Percentiles rank a stretch among this genome's conserved stretches.
Evolutionary conservation across 129 eudicot genomes (phyloP).

Genomic region (Lonicera japonica): DNA sequence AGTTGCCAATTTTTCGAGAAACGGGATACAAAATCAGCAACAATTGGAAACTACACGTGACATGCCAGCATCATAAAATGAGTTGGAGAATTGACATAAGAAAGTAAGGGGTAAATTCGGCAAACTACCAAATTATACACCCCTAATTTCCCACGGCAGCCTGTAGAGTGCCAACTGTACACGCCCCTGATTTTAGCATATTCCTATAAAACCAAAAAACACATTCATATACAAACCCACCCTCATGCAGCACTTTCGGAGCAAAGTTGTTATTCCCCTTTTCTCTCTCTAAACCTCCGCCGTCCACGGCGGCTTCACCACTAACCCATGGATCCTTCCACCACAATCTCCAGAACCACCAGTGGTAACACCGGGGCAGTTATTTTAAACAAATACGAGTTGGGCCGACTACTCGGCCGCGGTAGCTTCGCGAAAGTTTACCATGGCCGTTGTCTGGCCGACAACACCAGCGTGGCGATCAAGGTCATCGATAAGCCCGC

Average conservation of each 20-base stretch:
- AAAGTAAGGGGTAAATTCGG: too few relatives aligned
- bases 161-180: too few relatives aligned
- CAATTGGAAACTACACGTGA: too few relatives aligned
- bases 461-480: conserved; percentile 46
- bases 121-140: too few relatives aligned
- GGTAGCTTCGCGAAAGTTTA: conserved; percentile 89
- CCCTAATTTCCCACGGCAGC: too few relatives aligned
- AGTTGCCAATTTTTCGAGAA: too few relatives aligned
- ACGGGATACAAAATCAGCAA: too few relatives aligned
- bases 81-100: too few relatives aligned
- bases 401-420: conserved; percentile 64
- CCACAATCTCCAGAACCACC: conserved; percentile 35
- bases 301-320: conserved; percentile 21
- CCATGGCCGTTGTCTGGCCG: conserved; percentile 35
- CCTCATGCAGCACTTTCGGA: neutral
- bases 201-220: too few relatives aligned
- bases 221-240: neutral
- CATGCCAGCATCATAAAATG: too few relatives aligned
- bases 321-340: neutral
- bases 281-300: conserved; percentile 1
- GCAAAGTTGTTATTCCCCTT: neutral
- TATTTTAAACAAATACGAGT: conserved; percentile 50
- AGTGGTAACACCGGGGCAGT: conserved; percentile 44
- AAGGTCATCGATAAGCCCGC: conserved; percentile 55
- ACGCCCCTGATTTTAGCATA: too few relatives aligned